Conservation (phyloP, 129 eudicot species). For the Arctium lappa region DNA sequence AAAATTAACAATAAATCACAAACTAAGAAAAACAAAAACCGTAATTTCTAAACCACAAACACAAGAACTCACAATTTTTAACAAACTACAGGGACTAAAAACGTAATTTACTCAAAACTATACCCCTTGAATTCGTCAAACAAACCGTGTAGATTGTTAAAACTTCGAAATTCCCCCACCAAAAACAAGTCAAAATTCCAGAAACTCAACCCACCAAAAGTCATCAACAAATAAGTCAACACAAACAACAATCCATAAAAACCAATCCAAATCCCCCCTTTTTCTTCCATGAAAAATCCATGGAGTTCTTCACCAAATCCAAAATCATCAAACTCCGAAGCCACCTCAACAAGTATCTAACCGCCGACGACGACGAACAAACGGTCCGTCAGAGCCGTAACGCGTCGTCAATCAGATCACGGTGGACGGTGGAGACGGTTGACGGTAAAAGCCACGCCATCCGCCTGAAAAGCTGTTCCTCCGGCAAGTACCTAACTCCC, state of each 20-base stretch:
- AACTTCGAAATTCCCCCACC: not conserved
- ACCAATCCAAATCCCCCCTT: constrained; percentile 8
- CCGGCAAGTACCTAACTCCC: constrained; percentile 64
- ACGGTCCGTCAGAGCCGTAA: constrained; percentile 61
- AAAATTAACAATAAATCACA: too few species aligned
- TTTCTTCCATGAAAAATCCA: constrained; percentile 8
- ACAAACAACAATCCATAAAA: constrained; percentile 15
- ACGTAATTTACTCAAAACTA: too few species aligned
- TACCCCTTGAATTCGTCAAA: not conserved
- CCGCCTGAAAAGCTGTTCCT: constrained; percentile 60
- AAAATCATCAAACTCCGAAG: constrained; percentile 61
- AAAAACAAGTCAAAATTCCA: not conserved
- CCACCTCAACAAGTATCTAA: constrained; percentile 67
- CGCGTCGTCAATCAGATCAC: constrained; percentile 46
- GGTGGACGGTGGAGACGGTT: constrained; percentile 69
- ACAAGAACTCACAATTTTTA: too few species aligned
- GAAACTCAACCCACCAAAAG: constrained; percentile 27
- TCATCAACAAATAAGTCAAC: not conserved
- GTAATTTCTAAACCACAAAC: too few species aligned
- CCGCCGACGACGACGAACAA: constrained; percentile 62
- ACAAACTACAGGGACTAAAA: too few species aligned
- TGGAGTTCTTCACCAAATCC: constrained; percentile 74
- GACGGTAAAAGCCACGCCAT: constrained; percentile 47
- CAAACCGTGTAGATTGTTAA: not conserved
- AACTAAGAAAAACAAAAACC: too few species aligned